Conservation (phyloP, 164 flowering plant genomes). For the Brasenia schreberi region DNA sequence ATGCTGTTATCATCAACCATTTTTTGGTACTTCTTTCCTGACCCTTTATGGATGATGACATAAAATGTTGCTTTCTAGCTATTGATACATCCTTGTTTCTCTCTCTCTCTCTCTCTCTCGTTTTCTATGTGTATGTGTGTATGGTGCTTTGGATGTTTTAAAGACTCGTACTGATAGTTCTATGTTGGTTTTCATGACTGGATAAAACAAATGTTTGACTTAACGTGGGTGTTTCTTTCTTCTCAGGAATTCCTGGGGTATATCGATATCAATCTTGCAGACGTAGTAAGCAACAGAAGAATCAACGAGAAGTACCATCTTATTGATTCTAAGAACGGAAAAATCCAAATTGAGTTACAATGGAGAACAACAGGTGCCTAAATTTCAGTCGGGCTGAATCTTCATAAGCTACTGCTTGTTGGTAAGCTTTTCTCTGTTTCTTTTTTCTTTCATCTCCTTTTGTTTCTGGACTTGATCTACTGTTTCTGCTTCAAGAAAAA, state of each 20-base stretch:
- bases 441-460: neutral
- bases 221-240: neutral
- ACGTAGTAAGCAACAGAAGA: constrained; percentile 66
- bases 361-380: constrained; percentile 54
- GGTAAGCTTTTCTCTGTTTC: neutral
- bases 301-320: constrained; percentile 85
- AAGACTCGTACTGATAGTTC: neutral
- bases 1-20: too few relatives aligned
- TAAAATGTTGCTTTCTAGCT: too few relatives aligned
- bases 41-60: too few relatives aligned
- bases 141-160: neutral
- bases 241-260: constrained; percentile 73
- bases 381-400: neutral
- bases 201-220: neutral
- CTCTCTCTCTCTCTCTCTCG: neutral
- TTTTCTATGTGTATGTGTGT: too few relatives aligned
- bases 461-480: neutral
- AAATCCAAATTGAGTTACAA: constrained; percentile 74
- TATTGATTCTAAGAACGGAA: constrained; percentile 85
- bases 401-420: neutral
- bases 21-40: too few relatives aligned
- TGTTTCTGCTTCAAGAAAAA: neutral
- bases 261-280: constrained; percentile 54
- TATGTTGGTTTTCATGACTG: neutral
- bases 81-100: neutral